Percentiles rank a stretch among this genome's conserved stretches.
These are phyloP conservation scores for Sphenostylis stenocarpa DNA, from an alignment of 306 rosid species.

Conservation along the genomic window DNA sequence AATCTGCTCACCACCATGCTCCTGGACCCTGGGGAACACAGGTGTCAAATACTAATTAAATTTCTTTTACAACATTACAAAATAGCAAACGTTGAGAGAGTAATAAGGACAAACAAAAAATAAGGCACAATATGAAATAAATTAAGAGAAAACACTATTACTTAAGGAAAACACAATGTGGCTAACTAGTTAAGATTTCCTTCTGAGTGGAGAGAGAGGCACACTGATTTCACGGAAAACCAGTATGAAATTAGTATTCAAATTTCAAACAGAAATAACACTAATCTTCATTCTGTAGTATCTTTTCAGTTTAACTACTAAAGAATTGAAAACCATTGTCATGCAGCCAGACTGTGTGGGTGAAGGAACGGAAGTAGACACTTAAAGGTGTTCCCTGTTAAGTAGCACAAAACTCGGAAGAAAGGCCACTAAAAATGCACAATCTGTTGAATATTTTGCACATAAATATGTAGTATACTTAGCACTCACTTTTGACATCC, in stretches of 20 bases:
- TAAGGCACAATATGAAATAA: conserved; percentile 4
- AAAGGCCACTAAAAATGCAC: background rate
- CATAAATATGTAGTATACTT: conserved; percentile 5
- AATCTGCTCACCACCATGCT: conserved; percentile 85
- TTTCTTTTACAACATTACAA: background rate
- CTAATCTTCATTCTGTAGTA: background rate
- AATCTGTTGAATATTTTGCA: background rate
- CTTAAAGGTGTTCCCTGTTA: background rate
- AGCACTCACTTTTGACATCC: background rate
- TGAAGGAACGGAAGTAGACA: background rate
- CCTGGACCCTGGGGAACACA: conserved; percentile 83
- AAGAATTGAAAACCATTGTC: background rate
- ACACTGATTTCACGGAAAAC: background rate
- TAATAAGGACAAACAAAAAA: background rate
- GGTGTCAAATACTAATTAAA: conserved; percentile 12
- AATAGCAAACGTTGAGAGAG: background rate
- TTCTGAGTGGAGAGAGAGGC: background rate
- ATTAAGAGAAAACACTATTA: background rate
- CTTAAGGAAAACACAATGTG: conserved; percentile 17
- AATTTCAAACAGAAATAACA: conserved; percentile 19
- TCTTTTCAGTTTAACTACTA: background rate
- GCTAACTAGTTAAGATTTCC: background rate
- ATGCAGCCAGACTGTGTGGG: background rate
- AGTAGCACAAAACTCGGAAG: background rate
- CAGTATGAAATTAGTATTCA: background rate